phyloP scores from a whole-genome alignment of 2,329 filamentous ascomycete species.

The Cryphonectria carpinicola region DNA sequence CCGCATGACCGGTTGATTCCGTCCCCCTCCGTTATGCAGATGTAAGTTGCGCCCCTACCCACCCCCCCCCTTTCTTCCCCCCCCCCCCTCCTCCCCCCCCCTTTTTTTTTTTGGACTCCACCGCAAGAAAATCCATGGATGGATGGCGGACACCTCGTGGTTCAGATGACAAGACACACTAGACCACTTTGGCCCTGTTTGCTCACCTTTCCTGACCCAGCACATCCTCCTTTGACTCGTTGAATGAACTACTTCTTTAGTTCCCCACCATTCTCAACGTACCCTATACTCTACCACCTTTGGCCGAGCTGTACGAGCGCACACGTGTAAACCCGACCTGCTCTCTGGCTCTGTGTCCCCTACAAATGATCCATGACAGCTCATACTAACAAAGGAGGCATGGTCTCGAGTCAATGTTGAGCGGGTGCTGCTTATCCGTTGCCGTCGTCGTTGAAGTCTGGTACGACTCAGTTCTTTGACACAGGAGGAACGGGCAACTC shows the following conservation, averaged over 20 bases:
- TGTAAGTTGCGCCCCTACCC: too few species aligned
- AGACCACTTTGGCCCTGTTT: not conserved
- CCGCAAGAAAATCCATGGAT: not conserved
- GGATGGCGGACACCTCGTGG: not conserved
- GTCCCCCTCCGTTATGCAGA: too few species aligned
- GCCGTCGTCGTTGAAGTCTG: not conserved
- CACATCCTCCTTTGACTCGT: not conserved
- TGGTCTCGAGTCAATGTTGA: conserved; percentile 3
- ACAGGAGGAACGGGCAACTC: not conserved
- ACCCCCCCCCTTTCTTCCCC: too few species aligned
- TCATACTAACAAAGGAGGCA: not conserved
- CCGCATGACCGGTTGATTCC: too few species aligned
- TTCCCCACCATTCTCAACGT: not conserved
- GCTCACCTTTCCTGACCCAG: not conserved
- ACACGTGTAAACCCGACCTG: not conserved
- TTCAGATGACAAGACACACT: not conserved
- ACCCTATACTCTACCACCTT: not conserved
- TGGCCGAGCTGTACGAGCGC: not conserved
- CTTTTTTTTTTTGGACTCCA: not conserved
- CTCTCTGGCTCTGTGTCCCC: not conserved
- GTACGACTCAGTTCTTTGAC: not conserved
- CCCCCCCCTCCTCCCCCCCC: too few species aligned
- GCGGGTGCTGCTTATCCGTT: not conserved
- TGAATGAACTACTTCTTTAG: not conserved
- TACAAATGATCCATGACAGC: not conserved